phyloP scores from a whole-genome alignment of 305 asterid genomes.

The Fraxinus angustifolia region DNA sequence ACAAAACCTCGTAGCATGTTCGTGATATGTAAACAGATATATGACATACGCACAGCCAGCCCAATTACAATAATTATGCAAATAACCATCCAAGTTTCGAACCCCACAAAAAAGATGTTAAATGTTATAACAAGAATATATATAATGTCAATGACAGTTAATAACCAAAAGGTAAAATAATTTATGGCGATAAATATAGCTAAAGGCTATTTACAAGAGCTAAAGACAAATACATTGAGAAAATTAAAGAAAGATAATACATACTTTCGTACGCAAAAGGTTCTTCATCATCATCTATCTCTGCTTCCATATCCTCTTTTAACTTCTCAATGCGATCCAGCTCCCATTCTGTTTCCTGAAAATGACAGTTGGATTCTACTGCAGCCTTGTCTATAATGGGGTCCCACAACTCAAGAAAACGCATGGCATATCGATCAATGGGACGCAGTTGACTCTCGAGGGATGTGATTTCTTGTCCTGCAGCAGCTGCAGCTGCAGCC shows the following conservation, averaged over 20 bases:
- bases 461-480: constrained; percentile 78
- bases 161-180: constrained; percentile 10
- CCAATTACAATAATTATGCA: constrained; percentile 7
- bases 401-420: constrained; percentile 90
- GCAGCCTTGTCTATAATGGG: constrained; percentile 84
- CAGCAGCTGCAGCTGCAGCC: constrained; percentile 94
- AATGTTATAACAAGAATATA: background rate
- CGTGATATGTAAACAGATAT: constrained; percentile 1
- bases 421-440: constrained; percentile 87
- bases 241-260: constrained; percentile 29
- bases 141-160: constrained; percentile 16
- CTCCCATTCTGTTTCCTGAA: constrained; percentile 95
- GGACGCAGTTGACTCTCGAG: constrained; percentile 93
- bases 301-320: constrained; percentile 99
- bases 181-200: background rate
- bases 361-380: constrained; percentile 47
- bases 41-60: background rate
- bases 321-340: constrained; percentile 91
- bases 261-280: constrained; percentile 92
- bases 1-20: constrained; percentile 7
- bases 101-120: constrained; percentile 9
- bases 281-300: constrained; percentile 96
- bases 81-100: background rate
- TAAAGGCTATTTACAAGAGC: constrained; percentile 6
- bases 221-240: background rate